phyloP scores from a whole-genome alignment of 768 basidiomycete species.

The Daedalea quercina region DNA sequence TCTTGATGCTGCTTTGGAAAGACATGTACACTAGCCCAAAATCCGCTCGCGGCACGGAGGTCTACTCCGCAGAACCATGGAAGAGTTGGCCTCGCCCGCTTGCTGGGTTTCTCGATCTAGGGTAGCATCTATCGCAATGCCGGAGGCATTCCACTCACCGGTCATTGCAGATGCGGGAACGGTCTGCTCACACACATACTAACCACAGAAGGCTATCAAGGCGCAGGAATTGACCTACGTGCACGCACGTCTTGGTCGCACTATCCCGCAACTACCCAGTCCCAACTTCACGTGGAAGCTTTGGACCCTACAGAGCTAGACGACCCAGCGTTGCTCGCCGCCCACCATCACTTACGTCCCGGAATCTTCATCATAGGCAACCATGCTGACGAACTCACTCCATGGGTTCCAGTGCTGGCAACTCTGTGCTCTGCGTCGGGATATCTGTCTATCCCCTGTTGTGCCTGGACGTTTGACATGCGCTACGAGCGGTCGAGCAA shows the following conservation, averaged over 20 bases:
- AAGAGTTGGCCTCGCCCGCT: slow-evolving; percentile 70
- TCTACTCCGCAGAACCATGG: slow-evolving; percentile 40
- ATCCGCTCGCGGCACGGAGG: not conserved
- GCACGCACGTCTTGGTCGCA: slow-evolving; percentile 78
- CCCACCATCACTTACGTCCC: slow-evolving; percentile 27
- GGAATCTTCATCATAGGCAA: slow-evolving; percentile 84
- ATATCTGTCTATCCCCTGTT: slow-evolving; percentile 86
- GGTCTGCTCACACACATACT: slow-evolving; percentile 90
- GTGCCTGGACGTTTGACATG: slow-evolving; percentile 74
- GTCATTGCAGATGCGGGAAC: slow-evolving; percentile 70
- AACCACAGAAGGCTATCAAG: slow-evolving; percentile 73
- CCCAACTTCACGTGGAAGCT: slow-evolving; percentile 55
- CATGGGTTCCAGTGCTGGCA: slow-evolving; percentile 85
- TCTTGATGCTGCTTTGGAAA: slow-evolving; percentile 89
- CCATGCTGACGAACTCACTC: slow-evolving; percentile 94
- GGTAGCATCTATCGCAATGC: slow-evolving; percentile 35
- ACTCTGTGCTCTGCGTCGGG: slow-evolving; percentile 54
- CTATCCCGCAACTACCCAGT: slow-evolving; percentile 61
- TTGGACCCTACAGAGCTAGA: slow-evolving; percentile 51
- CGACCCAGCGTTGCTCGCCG: not conserved
- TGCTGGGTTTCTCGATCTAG: slow-evolving; percentile 85
- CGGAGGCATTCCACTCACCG: not conserved
- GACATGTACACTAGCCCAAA: slow-evolving; percentile 41
- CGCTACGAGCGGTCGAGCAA: slow-evolving; percentile 48
- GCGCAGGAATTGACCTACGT: slow-evolving; percentile 82